A percentile compares a stretch with the other conserved stretches of the same genome.
Conservation (phyloP, 768 basidiomycete genomes). For the Macrolepiota dolichaula region DNA sequence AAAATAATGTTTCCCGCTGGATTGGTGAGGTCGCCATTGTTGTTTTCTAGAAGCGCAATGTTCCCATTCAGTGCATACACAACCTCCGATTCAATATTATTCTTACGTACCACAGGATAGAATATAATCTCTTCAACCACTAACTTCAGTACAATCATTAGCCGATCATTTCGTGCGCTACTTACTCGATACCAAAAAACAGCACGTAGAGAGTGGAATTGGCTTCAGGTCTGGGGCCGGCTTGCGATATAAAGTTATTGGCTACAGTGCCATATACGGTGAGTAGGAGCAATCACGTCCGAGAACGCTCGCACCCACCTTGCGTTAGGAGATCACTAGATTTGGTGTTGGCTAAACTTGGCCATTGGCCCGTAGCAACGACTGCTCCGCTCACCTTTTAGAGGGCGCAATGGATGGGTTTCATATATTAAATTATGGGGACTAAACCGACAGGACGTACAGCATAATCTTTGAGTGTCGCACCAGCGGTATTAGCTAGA, state of each 20-base stretch:
- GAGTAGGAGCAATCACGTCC: background rate
- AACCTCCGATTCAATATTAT: background rate
- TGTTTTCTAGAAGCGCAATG: background rate
- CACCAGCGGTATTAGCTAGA: constrained; percentile 35
- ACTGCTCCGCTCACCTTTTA: constrained; percentile 24
- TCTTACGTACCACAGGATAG: constrained; percentile 28
- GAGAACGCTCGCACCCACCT: constrained; percentile 14
- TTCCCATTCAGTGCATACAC: background rate
- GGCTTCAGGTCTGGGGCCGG: constrained; percentile 26
- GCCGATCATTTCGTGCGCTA: background rate
- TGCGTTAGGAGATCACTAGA: constrained; percentile 23
- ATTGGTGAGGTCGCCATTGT: constrained; percentile 17
- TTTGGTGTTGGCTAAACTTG: constrained; percentile 2
- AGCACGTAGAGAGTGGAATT: constrained; percentile 42
- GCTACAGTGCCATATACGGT: constrained; percentile 12
- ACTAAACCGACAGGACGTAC: constrained; percentile 24
- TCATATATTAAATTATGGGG: background rate
- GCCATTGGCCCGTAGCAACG: constrained; percentile 23
- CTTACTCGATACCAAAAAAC: constrained; percentile 55
- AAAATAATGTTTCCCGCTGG: constrained; percentile 30
- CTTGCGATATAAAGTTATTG: constrained; percentile 19
- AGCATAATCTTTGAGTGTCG: constrained; percentile 47
- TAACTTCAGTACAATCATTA: background rate
- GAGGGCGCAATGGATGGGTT: background rate
- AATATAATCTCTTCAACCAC: constrained; percentile 34